A percentile compares a stretch with the other conserved stretches of the same genome.
Evolutionary conservation across 2,329 filamentous ascomycete species (phyloP).

Genomic region (Tolypocladium amazonense): DNA sequence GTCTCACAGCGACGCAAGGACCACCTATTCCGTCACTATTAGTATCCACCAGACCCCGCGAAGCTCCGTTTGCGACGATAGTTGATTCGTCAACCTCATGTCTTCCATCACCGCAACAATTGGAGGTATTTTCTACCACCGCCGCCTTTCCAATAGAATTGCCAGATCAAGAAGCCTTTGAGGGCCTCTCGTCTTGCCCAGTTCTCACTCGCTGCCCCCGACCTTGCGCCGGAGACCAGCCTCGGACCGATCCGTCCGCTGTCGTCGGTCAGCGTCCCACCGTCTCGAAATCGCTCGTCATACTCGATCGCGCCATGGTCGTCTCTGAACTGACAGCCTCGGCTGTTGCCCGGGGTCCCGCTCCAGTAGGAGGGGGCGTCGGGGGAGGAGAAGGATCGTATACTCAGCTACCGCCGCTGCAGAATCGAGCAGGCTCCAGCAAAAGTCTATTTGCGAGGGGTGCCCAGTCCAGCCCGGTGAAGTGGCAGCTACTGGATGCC

Average conservation of each 20-base stretch:
- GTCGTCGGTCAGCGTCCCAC: background rate
- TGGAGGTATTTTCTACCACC: background rate
- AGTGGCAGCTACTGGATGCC: slow-evolving; percentile 82
- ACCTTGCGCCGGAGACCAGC: background rate
- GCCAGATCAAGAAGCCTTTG: background rate
- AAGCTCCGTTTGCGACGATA: background rate
- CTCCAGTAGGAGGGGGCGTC: slow-evolving; percentile 12
- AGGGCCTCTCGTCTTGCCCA: background rate
- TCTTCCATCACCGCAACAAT: background rate
- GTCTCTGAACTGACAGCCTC: slow-evolving; percentile 24
- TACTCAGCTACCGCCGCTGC: slow-evolving; percentile 13
- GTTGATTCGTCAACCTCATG: background rate
- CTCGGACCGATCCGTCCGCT: background rate
- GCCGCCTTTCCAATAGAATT: background rate
- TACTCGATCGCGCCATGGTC: background rate
- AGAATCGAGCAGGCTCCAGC: slow-evolving; percentile 25
- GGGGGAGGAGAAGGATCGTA: slow-evolving; percentile 1
- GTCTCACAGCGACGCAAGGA: background rate
- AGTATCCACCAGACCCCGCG: background rate
- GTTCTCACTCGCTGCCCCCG: background rate
- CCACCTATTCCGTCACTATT: background rate
- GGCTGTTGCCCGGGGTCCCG: slow-evolving; percentile 20
- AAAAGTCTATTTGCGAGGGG: slow-evolving; percentile 52
- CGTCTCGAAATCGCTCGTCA: background rate
- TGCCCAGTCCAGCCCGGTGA: slow-evolving; percentile 72